Evolutionary conservation across 73 alveolate genomes (phyloP).

Genomic region (Paramecium pentaurelia): DNA sequence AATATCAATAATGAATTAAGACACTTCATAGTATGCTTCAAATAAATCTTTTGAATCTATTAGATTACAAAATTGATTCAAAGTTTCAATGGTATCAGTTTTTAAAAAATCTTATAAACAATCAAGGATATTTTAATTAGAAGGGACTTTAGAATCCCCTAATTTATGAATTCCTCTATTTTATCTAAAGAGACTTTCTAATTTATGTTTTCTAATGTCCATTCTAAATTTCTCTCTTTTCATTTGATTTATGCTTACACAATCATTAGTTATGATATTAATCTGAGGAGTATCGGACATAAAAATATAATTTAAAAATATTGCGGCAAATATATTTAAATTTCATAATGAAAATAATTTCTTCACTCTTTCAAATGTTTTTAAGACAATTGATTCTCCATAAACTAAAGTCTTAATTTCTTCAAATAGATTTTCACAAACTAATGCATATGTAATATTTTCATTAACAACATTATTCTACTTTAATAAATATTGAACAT

Average conservation of each 20-base stretch:
- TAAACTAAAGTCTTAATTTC: constrained; percentile 48
- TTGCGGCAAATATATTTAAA: background rate
- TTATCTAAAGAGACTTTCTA: background rate
- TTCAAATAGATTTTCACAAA: constrained; percentile 39
- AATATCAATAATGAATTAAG: background rate
- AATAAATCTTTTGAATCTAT: background rate
- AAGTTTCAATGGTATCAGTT: background rate
- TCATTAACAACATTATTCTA: background rate
- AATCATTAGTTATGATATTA: background rate
- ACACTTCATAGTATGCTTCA: background rate
- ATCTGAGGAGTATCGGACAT: background rate
- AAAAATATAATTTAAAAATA: background rate
- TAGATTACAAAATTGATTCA: background rate
- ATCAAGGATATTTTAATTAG: background rate
- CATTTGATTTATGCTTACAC: background rate
- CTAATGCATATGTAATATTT: background rate
- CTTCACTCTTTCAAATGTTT: constrained; percentile 7
- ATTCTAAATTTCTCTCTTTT: background rate
- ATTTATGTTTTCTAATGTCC: background rate
- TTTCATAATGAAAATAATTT: background rate
- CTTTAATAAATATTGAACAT: constrained; percentile 28
- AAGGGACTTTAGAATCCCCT: background rate
- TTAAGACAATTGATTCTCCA: constrained; percentile 51
- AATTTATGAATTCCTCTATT: background rate
- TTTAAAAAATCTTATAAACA: background rate